phyloP scores from a whole-genome alignment of 768 basidiomycete genomes.

The Phaeotremella skinneri region DNA sequence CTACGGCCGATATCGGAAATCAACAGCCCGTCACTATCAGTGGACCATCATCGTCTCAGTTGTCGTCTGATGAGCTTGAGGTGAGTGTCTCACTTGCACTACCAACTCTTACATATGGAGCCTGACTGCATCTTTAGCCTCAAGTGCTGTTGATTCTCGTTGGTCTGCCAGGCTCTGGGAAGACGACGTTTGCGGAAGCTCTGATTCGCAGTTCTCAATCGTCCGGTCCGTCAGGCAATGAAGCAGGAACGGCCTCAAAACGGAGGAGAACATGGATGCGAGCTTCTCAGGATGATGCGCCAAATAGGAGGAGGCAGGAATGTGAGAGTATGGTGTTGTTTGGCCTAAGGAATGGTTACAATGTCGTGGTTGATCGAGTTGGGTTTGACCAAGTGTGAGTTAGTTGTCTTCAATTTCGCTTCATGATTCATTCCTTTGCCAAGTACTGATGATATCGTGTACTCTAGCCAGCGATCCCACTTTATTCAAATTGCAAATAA shows the following conservation, averaged over 20 bases:
- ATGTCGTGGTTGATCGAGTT: conserved; percentile 48
- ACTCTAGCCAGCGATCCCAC: conserved; percentile 43
- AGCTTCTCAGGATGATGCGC: conserved; percentile 50
- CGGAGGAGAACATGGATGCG: conserved; percentile 38
- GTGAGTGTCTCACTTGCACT: too few relatives aligned
- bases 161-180: conserved; percentile 48
- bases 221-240: background rate
- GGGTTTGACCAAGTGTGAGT: conserved; percentile 48
- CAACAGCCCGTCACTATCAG: too few relatives aligned
- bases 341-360: conserved; percentile 31
- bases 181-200: conserved; percentile 41
- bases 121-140: too few relatives aligned
- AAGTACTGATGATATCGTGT: background rate
- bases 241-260: background rate
- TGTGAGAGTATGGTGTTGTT: conserved; percentile 35
- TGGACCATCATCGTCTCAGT: too few relatives aligned
- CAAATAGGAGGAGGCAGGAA: conserved; percentile 40
- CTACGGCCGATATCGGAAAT: too few relatives aligned
- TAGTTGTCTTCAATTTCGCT: background rate
- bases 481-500: conserved; percentile 40
- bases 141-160: conserved; percentile 44
- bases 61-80: background rate
- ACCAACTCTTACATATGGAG: too few relatives aligned
- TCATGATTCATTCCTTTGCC: background rate
- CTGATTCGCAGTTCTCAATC: conserved; percentile 15